Evolutionary conservation across 345 rosid genomes (phyloP), one percentile per base, ranked within the genome.

Genomic region (Laguncularia racemosa): DNA sequence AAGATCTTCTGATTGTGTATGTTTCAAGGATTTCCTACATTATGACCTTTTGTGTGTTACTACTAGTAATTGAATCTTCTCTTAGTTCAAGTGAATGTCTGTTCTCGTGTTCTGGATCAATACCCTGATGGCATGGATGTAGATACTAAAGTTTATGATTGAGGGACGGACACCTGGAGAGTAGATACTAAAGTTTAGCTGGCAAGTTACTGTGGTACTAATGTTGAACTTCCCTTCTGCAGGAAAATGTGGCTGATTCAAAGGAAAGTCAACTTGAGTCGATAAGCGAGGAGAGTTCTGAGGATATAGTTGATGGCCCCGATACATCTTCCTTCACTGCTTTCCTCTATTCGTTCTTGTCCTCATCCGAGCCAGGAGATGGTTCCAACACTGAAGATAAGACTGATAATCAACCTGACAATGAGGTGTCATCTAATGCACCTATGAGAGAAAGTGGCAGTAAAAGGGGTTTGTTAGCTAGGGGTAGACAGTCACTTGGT

Each of bases 281-380:
- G 3, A 56, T 66, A 26, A 57, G 54, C 43, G 90, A 80, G 55
- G 95, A 77, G 70, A 59, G 69, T 57, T 58, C 58, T 2, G 77
- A 50, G 57, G 74, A 67, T 61, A 58, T 62, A 56, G 79, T 67
- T 53, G 84, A 80, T 63, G 96, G 83, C 16, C 99, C 99, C 0
- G 97, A 93, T 70, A 89, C 99, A 16, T 93, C 99, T 58, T 93
- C 99, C 18, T 89, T 93, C 67, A 71, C 88, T 46, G 96, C 97
- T 14, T 93, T 93, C 71, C 88, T 93, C 51, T 83, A 82, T 67
- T 93, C 99, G 12, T 73, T 92, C 5, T 67, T 93, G 66, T 74
- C 93, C 6, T 76, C 89, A 45, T 76, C 96, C 2, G 84, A 78
- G 46, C 51, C 76, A 3, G 75, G 70, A 60, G 72, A 73, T 49